Evolutionary conservation across 2,329 filamentous ascomycete species (phyloP), one percentile per base, ranked within the genome.

Genomic region (Aspergillus floridensis): DNA sequence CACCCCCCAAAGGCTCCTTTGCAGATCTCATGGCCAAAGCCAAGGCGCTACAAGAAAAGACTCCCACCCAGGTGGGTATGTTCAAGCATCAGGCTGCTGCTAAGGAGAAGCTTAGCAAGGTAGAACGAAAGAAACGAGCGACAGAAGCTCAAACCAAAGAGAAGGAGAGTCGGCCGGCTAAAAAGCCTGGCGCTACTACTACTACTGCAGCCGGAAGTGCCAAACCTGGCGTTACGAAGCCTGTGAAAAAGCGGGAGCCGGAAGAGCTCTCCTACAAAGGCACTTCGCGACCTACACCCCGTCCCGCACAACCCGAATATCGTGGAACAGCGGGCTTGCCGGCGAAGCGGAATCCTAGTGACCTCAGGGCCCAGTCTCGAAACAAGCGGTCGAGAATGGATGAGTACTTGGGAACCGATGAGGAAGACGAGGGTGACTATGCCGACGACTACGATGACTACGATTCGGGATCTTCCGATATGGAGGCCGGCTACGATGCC

Each of bases 11-110:
- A 66, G 83, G 84, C 29, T 84, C 82, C 1, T 88, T 82, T 70
- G 81, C 84, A 48, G 84, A 85, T 53, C 78, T 87, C 48, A 79
- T 88, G 73, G 79, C 80, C 59, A 79, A 81, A 65, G 86, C 86
- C 49, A 83, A 86, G 68, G 82, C 81, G 52, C 78, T 79, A 58
- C 80, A 77, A 67, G 74, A 81, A 53, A 76, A 78, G 63, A 77
- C 77, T 14, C 74, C 78, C 24, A 71, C 77, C 41, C 66, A 74
- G 57, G 72, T 82, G 41, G 83, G 83, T 44, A 76, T 80, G 49
- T 81, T 86, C 70, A 85, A 83, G 68, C 82, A 87, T 66, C 84
- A 86, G 64, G 57, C 76, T 4, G 72, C 69, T 3, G 77, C 82
- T 2, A 82, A 83, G 49, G 84, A 86, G 65, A 82, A 81, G 57